These are phyloP conservation scores for Huntiella savannae DNA, from an alignment of 2,329 filamentous ascomycete species.

Conservation along the genomic window DNA sequence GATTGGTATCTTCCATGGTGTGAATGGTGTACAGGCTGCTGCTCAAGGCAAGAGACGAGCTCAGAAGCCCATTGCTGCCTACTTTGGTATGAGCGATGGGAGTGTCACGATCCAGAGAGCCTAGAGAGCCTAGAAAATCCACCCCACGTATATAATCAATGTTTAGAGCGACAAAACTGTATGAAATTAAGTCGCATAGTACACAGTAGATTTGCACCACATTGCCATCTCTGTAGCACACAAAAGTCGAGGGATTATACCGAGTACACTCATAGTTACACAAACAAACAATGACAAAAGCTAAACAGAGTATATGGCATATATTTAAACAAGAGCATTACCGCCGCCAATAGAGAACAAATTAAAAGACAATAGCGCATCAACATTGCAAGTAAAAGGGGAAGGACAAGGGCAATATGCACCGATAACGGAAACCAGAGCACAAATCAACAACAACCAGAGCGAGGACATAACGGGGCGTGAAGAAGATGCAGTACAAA, in stretches of 20 bases:
- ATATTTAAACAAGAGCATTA: neutral
- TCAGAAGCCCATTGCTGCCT: conserved; percentile 82
- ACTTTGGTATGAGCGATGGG: conserved; percentile 80
- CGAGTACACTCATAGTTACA: no score
- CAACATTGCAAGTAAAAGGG: neutral
- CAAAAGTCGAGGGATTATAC: no score
- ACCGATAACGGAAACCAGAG: conserved; percentile 1
- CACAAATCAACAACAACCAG: no score
- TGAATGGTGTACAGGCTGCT: conserved; percentile 51
- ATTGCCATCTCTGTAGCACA: no score
- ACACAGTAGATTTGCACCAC: no score
- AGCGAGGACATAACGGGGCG: conserved; percentile 2
- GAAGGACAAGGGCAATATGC: neutral
- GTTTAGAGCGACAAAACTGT: no score
- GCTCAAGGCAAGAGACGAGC: conserved; percentile 41
- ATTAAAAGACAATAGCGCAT: neutral
- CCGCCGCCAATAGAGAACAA: neutral
- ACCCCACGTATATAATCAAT: no score
- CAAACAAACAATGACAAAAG: no score
- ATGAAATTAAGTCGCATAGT: no score
- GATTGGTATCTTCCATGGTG: conserved; percentile 73
- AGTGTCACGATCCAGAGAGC: conserved; percentile 13
- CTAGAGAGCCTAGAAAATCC: neutral
- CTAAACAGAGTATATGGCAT: no score
- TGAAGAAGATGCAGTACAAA: conserved; percentile 2